A percentile compares a stretch with the other conserved stretches of the same genome.
Evolutionary conservation across 257 asterid genomes (phyloP).

Genomic region (Plantago ovata): DNA sequence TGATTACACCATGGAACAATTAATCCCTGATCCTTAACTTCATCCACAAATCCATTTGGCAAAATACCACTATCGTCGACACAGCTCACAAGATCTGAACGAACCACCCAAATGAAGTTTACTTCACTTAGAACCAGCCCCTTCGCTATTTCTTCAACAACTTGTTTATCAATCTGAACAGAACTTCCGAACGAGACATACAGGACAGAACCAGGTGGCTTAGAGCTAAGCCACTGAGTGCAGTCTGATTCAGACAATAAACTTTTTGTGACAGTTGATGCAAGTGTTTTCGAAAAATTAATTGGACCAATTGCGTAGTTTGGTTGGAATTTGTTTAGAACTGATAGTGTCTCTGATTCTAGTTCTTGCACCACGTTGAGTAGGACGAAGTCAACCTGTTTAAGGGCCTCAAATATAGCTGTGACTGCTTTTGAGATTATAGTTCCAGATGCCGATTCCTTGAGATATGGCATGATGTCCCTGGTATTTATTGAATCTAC

Average conservation of each 20-base stretch:
- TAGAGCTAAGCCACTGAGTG: no score
- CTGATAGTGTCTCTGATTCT: slow-evolving; percentile 36
- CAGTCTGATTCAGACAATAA: slow-evolving; percentile 30
- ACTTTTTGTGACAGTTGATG: slow-evolving; percentile 19
- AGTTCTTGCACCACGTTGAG: slow-evolving; percentile 63
- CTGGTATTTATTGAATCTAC: slow-evolving; percentile 39
- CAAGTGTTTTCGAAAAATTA: slow-evolving; percentile 24
- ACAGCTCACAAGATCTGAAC: slow-evolving; percentile 37
- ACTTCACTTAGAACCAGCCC: no score
- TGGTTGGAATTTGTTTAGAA: slow-evolving; percentile 26
- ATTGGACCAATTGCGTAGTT: slow-evolving; percentile 51
- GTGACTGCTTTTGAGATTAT: slow-evolving; percentile 11
- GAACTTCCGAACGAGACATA: no score
- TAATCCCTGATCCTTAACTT: slow-evolving; percentile 21
- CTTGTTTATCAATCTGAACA: no score
- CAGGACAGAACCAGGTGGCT: no score
- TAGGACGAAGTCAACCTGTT: slow-evolving; percentile 46
- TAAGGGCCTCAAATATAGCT: slow-evolving; percentile 32
- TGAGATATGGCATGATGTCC: slow-evolving; percentile 43
- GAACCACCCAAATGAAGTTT: no score
- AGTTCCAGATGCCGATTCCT: slow-evolving; percentile 17
- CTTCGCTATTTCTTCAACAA: no score
- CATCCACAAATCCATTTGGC: slow-evolving; percentile 25
- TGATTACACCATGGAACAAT: slow-evolving; percentile 46
- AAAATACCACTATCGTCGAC: slow-evolving; percentile 18